Evolutionary conservation across 176 grass and related monocot genomes (phyloP), one percentile per base, ranked within the genome.

Genomic region (Eleusine coracana): DNA sequence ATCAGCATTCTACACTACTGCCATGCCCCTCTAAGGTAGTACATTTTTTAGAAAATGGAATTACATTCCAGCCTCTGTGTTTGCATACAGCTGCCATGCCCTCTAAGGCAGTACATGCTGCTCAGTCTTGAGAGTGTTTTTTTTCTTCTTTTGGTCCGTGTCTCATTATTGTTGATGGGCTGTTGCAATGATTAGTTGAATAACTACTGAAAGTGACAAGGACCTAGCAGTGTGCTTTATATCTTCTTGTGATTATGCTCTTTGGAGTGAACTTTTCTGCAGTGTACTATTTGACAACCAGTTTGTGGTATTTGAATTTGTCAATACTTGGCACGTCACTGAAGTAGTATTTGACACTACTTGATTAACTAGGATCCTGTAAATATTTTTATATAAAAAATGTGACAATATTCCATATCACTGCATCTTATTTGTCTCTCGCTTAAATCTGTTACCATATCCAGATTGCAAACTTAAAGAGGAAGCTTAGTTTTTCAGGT

Each of bases 401-500:
- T 68, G 16, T 55, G 21, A 40, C 4, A 52, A 52, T 52, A 52
- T 52, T 17, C 14, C 50, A 36, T 34, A 12, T 16, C 41, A 20
- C 45, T 75, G 5, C 5, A 58, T 37, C 9, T 11, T 61, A 70
- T 84, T 6, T 79, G 21, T 81, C 45, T 81, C 28, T 68, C 62
- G 10, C 60, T 80, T 86, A 74, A 72, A 75, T 78, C 34, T 69
- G 6, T 48, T 36, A 20, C 10, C 31, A 38, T 83, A 74, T 75
- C 62, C 21, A 62, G 37, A 68, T 71, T 83, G 65, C 28, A 65
- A 79, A 71, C 71, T 83, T 79, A 80, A 82, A 87, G 55, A 80
- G 31, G 41, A 48, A 25, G 70, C 54, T 88, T 89, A 85, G 71
- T 81, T 84, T 94, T 92, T 88, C 88, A 98, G 96, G 96, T 98